Base-by-base conservation (phyloP, 495 filamentous ascomycete species). In the Aspergillus egyptiacus region DNA sequence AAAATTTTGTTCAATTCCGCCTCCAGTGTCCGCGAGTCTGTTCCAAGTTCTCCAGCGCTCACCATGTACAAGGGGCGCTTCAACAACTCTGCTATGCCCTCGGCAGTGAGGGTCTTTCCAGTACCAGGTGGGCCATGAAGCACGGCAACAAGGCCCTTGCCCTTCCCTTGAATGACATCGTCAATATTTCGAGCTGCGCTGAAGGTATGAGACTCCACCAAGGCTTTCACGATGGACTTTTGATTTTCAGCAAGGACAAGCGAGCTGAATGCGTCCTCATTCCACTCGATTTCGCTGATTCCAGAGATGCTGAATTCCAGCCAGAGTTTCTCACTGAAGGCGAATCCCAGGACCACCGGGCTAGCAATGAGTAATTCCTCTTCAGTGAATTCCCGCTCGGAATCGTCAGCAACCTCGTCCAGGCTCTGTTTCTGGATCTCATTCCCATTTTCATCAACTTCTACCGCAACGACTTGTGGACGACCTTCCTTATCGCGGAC, bases 271-370 rank as follows among this genome's bases (percentile, higher is more conserved):
- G 89, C 88, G n/a, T 79, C 74, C 34, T 84, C 81, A 58, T 93
- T 87, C 85, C 85, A 94, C 27, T 80, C 71, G 54, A 90, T 91
- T 18, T 91, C 86, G 49, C 81, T 82, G 59, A 96, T 79, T 10
- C 86, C 84, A 0, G 84, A 88, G 37, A 96, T 82, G 17, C 82
- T 84, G 57, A 95, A 94, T 65, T 95, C 88, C 0, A 95, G 78
- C 91, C 90, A 96, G 2, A 89, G 69, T 70, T 95, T 95, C 64
- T 95, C 88, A 18, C 76, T 80, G 62, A 96, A 95, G 8, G 87
- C 81, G 57, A 94, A 96, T n/a, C 91, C 91, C n/a, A 93, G 75
- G 0, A 93, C 86, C 4, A 95, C 86, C 0, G 90, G 89, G n/a
- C 83, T 89, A n/a, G 88, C 82, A 31, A 93, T 86, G 11, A 95